Base-by-base conservation (phyloP, 2,329 filamentous ascomycete species). In the Diplodia corticola region DNA sequence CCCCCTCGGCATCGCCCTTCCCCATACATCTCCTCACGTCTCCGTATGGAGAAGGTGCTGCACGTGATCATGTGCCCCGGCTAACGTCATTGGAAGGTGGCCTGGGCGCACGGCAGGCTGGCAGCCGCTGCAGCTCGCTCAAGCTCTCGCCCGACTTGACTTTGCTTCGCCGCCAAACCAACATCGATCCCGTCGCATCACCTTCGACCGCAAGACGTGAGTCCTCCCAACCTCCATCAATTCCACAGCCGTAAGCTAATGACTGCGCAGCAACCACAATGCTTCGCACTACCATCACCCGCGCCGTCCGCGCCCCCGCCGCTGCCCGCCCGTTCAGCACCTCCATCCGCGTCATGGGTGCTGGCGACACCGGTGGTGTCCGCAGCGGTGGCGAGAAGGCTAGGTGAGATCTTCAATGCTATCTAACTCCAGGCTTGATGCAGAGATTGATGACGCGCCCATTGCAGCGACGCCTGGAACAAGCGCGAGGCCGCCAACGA, bases 401-500 rank as follows among this genome's bases (percentile, higher is more conserved):
- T 57, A 76, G 73, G 78, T 79, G 69, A 69, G 74, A 68, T 46
- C 24, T 40, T 12, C 15, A 12, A 50, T 57, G 2, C 49, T 48
- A 53, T 44, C 65, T 57, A 64, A 54, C 24, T 15, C 13, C 3
- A 22, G 46, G 70, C 72, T 65, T 73, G 44, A 61, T 28, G 7
- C 6, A 10, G 35, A 30, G 24, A 26, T 44, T 61, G 57, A 61
- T 24, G 28, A 6, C 22, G 57, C 48, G 4, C 12, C 15, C 37
- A 7, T 37, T 26, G 20, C 71, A 96, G 94, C 73, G 94, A 99
- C 77, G 88, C 92, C 66, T 99, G 97, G 87, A 92, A 89, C 82
- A 90, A 90, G 82, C 92, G 95, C 73, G 95, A 99, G 82, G 87
- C 89, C 77, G 94, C 94, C 71, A 85, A 83, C 77, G 95, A 98